Base-by-base conservation (phyloP, 2,329 filamentous ascomycete species). In the Pseudogymnoascus pannorum region DNA sequence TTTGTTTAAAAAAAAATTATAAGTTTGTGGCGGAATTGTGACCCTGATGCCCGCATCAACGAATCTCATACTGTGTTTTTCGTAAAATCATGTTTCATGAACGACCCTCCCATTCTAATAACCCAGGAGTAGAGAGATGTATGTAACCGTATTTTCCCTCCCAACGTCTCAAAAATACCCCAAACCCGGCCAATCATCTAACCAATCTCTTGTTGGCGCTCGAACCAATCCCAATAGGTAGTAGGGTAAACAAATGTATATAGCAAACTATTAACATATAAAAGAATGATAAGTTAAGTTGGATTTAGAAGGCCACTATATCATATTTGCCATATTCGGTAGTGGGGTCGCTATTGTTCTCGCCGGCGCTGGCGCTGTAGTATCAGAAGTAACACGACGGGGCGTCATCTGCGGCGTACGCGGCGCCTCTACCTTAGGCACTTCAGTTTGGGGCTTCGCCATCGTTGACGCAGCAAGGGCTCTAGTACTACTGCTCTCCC, bases 401-500 rank as follows among this genome's bases (percentile, higher is more conserved):
- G 76, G 71, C 2, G 76, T 75, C 69, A 75, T 74, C 63, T 80
- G 78, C 18, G 79, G 79, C 14, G 79, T 80, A 61, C 74, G 67
- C 16, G 65, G 76, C 24, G 74, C 71, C 65, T 83, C 79, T 22
- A 72, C 70, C 70, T 79, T 81, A 2, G 26, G 48, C 14, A 33
- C n/a, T 12, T 54, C 48, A 4, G 48, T 54, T 31, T 54, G 48
- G 44, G 78, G 74, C 69, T 79, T 83, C 7, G 76, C 71, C 70
- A 77, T 77, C 60, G 74, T 75, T 26, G 76, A 72, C 22, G 68
- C 70, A 54, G 67, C 70, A 1, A 70, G 42, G 12, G 67, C 72
- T 63, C 71, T 66, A 51, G 69, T 70, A 66, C 85, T 80, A 67
- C 77, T 83, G 69, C 78, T 85, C 69, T 88, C 86, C 51, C 87